A percentile compares a stretch with the other conserved stretches of the same genome.
Evolutionary conservation across 2,329 filamentous ascomycete species (phyloP).

Genomic region (Orbilia quercus): DNA sequence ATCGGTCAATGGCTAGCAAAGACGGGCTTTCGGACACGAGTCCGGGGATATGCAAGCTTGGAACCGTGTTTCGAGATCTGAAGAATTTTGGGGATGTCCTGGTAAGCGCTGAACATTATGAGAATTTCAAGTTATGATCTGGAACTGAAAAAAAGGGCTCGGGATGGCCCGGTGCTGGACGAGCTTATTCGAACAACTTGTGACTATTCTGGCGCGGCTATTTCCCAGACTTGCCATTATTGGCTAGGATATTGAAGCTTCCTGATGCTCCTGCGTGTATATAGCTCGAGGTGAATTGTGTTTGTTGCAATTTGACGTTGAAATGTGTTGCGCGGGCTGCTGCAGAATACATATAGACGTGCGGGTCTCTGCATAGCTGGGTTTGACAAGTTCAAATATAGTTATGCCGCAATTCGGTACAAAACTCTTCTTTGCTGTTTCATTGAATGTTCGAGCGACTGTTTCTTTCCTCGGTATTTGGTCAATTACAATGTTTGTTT

Average conservation of each 20-base stretch:
- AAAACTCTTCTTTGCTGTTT: no score
- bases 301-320: constrained; percentile 7
- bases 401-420: no score
- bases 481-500: no score
- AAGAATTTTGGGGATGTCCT: neutral
- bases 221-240: neutral
- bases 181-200: constrained; percentile 40
- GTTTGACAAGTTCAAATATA: no score
- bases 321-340: constrained; percentile 6
- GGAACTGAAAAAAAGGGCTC: neutral
- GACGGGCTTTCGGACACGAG: constrained; percentile 35
- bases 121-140: neutral
- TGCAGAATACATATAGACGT: neutral
- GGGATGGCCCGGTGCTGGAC: constrained; percentile 15
- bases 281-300: no score
- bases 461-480: no score
- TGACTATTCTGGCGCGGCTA: neutral
- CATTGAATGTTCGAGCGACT: no score
- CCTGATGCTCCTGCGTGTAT: no score
- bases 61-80: constrained; percentile 10
- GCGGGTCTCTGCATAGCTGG: no score
- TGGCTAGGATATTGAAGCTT: neutral
- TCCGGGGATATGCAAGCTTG: constrained; percentile 18
- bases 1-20: constrained; percentile 2
- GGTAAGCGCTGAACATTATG: neutral